Conservation (phyloP, 2,329 filamentous ascomycete species). For the Monilinia aucupariae region DNA sequence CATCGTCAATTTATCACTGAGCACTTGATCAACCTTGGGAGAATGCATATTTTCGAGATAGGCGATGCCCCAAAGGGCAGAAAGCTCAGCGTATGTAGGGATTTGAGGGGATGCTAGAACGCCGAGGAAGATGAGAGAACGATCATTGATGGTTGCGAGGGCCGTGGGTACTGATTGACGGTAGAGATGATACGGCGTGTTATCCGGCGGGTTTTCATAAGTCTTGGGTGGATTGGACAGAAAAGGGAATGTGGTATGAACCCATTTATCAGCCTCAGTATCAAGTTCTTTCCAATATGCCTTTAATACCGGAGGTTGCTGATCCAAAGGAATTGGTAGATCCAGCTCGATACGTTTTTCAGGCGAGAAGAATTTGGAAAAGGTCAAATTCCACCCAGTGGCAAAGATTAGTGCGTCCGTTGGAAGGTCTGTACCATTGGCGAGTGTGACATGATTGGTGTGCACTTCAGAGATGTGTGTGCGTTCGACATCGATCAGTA, state of each 20-base stretch:
- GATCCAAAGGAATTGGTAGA: constrained; percentile 5
- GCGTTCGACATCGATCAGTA: constrained; percentile 9
- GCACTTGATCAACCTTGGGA: not conserved
- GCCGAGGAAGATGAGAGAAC: constrained; percentile 35
- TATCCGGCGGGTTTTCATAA: not conserved
- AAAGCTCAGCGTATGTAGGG: constrained; percentile 17
- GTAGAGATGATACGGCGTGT: constrained; percentile 40
- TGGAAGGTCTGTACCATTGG: not conserved
- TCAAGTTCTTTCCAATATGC: constrained; percentile 9
- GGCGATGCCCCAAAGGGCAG: constrained; percentile 15
- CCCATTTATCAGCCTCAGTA: constrained; percentile 5
- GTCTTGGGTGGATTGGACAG: constrained; percentile 14
- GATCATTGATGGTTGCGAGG: constrained; percentile 32
- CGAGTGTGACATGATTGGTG: not conserved
- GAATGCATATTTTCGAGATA: constrained; percentile 18
- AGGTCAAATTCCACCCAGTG: constrained; percentile 15
- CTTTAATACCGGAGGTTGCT: not conserved
- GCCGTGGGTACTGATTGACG: constrained; percentile 28
- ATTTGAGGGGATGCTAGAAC: constrained; percentile 13
- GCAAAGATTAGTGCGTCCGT: constrained; percentile 13
- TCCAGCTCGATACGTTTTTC: constrained; percentile 14
- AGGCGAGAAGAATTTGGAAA: constrained; percentile 10
- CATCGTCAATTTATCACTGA: constrained; percentile 7
- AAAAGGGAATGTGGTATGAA: constrained; percentile 16
- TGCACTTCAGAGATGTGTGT: constrained; percentile 7